Evolutionary conservation across 768 basidiomycete species (phyloP).

Genomic region (Suillus alpinus): DNA sequence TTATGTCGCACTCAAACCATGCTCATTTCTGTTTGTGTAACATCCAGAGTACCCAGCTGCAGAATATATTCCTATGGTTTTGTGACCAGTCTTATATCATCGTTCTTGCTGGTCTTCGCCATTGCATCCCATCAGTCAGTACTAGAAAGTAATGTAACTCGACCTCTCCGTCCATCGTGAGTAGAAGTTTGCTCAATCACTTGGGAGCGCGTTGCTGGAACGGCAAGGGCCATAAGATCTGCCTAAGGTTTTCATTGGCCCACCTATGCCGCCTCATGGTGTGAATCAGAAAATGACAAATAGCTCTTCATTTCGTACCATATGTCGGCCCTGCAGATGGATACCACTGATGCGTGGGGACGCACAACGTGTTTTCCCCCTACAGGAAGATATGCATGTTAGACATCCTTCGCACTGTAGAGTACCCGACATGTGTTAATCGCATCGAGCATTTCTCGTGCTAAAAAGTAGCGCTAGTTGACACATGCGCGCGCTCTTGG

Average conservation of each 20-base stretch:
- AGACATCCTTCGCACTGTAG: slow-evolving; percentile 43
- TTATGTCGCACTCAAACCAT: too few species aligned
- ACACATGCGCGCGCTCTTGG: neutral
- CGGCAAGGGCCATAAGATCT: neutral
- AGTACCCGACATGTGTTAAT: neutral
- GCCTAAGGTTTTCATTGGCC: neutral
- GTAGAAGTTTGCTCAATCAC: too few species aligned
- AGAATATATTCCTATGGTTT: too few species aligned
- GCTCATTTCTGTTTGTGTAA: too few species aligned
- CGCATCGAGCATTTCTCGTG: neutral
- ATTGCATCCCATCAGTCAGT: too few species aligned
- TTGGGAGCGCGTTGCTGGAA: too few species aligned
- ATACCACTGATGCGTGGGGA: neutral
- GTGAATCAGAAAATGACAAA: neutral
- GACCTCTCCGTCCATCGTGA: too few species aligned
- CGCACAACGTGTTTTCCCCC: neutral
- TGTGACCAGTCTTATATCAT: too few species aligned
- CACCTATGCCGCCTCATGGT: neutral
- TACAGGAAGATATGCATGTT: slow-evolving; percentile 60
- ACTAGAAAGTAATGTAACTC: too few species aligned
- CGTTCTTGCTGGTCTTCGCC: too few species aligned
- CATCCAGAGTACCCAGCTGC: too few species aligned
- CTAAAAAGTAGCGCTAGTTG: neutral
- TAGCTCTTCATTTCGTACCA: neutral
- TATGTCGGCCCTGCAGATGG: neutral